Evolutionary conservation across 306 rosid species (phyloP).

Genomic region (Prunus armeniaca): DNA sequence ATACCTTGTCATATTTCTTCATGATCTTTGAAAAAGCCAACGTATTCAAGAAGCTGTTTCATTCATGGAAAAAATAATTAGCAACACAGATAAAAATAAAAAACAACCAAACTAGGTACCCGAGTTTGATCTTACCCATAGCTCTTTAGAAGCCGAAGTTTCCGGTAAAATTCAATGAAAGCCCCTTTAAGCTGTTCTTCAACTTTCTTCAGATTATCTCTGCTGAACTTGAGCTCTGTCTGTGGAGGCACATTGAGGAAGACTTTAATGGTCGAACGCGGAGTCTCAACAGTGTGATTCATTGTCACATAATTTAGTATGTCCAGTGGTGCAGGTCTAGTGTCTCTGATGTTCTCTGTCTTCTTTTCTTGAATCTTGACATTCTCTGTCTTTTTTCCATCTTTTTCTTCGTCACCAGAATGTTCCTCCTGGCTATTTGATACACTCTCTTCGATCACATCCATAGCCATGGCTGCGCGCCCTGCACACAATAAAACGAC

Average conservation of each 20-base stretch:
- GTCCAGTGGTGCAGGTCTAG: slow-evolving; percentile 51
- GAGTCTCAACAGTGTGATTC: slow-evolving; percentile 54
- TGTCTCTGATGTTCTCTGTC: neutral
- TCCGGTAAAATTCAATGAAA: slow-evolving; percentile 55
- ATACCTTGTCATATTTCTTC: slow-evolving; percentile 83
- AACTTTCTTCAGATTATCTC: slow-evolving; percentile 47
- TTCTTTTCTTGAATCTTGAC: slow-evolving; percentile 15
- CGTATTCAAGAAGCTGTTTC: slow-evolving; percentile 56
- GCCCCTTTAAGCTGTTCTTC: slow-evolving; percentile 50
- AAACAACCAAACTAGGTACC: neutral
- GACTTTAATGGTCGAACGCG: slow-evolving; percentile 54
- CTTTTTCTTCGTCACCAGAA: slow-evolving; percentile 22
- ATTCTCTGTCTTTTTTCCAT: slow-evolving; percentile 1
- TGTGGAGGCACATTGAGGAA: slow-evolving; percentile 39
- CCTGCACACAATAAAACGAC: slow-evolving; percentile 27
- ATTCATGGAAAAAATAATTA: neutral
- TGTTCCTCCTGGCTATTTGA: slow-evolving; percentile 25
- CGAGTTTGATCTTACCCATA: slow-evolving; percentile 29
- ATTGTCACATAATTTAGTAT: slow-evolving; percentile 45
- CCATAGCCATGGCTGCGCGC: slow-evolving; percentile 33
- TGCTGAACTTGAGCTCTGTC: slow-evolving; percentile 45
- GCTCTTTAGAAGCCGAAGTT: slow-evolving; percentile 67
- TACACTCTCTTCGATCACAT: slow-evolving; percentile 42
- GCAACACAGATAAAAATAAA: neutral
- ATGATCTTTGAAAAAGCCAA: slow-evolving; percentile 80